Percentiles rank a stretch among this genome's conserved stretches.
phyloP scores from a whole-genome alignment of 768 basidiomycete species.

The Trametes cinnabarina region DNA sequence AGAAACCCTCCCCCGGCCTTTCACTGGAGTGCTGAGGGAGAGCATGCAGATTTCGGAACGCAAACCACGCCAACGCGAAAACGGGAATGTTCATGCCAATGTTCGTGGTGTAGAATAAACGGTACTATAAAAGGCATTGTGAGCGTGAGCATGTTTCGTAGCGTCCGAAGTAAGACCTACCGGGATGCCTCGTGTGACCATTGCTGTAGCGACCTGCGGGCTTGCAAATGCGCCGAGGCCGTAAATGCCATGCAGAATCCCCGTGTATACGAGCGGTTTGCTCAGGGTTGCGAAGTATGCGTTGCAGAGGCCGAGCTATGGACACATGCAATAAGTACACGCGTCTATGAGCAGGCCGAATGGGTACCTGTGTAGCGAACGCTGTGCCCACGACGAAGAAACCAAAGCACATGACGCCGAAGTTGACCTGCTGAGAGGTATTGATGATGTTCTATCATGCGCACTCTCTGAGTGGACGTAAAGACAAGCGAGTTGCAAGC shows the following conservation, averaged over 20 bases:
- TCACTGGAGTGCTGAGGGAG: conserved; percentile 20
- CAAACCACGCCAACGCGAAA: conserved; percentile 22
- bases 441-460: conserved; percentile 26
- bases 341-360: no score
- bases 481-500: neutral
- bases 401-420: conserved; percentile 28
- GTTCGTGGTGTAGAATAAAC: conserved; percentile 28
- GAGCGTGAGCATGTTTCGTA: no score
- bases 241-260: conserved; percentile 28
- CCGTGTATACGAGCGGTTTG: conserved; percentile 28
- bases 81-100: conserved; percentile 27
- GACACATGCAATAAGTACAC: neutral
- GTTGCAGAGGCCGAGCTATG: conserved; percentile 25
- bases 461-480: neutral
- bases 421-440: conserved; percentile 25
- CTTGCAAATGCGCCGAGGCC: conserved; percentile 27
- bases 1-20: neutral
- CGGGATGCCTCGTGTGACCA: conserved; percentile 24
- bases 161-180: conserved; percentile 7
- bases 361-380: conserved; percentile 26
- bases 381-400: conserved; percentile 28
- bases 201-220: conserved; percentile 25
- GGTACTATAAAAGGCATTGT: conserved; percentile 11
- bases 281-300: conserved; percentile 27
- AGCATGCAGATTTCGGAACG: conserved; percentile 24